Evolutionary conservation across 331 rosid genomes (phyloP), one percentile per base, ranked within the genome.

Genomic region (Saraca asoca): DNA sequence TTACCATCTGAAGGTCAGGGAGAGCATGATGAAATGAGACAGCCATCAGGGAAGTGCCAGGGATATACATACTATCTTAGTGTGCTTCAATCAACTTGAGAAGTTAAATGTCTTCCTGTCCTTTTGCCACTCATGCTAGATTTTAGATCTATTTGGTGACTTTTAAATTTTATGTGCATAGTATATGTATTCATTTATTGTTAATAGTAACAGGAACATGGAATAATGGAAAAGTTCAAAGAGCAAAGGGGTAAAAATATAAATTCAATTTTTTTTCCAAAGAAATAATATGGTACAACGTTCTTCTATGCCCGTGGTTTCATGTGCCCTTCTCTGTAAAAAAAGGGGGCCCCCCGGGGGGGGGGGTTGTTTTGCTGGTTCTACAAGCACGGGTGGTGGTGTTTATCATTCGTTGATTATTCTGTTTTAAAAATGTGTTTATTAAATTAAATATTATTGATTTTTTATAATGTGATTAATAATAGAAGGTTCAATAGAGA

Each of bases 1-100:
- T 13, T 70, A 8, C 73, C 75, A 5, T 55, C 82, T 0, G 11
- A 75, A 7, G 82, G 73, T 41, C 69, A 35, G 54, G 79, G 61
- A 69, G 79, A 69, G 39, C 49, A 67, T 12, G 78, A 70, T 19
- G 80, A 77, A 70, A 66, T 58, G 5, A 66, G 19, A 14, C 70
- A 13, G 39, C 79, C 54, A 48, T 77, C 95, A 2, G 96, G 98
- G 52, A 81, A 80, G 60, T 88, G 83, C 78, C 85, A 49, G 44
- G 98, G 98, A 50, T 90, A 94, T 71, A 87, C 90, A 20, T 83
- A 90, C 70, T 79, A 76, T 85, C 81, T 94, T 20, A 86, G 86
- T 7, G 92, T 88, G 56, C 95, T 94, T 44, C 97, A 90, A 77
- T 82, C 90, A 13, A 42, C 64, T 54, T 80, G 81, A 83, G 55